These are phyloP conservation scores for Pistacia atlantica DNA, from an alignment of 345 rosid genomes.

Conservation along the genomic window DNA sequence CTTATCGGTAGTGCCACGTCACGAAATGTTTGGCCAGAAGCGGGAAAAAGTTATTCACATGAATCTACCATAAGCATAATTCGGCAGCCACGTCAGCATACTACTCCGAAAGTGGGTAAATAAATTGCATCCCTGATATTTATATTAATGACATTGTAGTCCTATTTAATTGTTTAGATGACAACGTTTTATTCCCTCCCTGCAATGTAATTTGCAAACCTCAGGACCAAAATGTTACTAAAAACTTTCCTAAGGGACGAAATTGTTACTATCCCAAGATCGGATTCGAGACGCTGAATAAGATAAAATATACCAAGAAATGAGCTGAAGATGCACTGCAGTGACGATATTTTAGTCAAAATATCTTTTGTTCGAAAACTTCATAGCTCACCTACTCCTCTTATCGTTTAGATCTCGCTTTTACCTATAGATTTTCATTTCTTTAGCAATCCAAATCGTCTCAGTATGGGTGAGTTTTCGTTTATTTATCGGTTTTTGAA, in stretches of 20 bases:
- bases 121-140: no score
- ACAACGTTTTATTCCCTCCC: no score
- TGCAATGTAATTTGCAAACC: no score
- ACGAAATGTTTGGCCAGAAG: neutral
- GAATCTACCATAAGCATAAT: neutral
- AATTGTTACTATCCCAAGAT: no score
- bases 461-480: slow-evolving; percentile 11
- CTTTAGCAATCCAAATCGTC: neutral
- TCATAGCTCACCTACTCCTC: neutral
- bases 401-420: neutral
- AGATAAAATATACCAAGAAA: no score
- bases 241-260: no score
- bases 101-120: no score
- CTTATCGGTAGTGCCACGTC: no score
- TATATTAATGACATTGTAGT: no score
- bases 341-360: neutral
- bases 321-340: neutral
- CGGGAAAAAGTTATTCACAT: neutral
- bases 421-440: neutral
- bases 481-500: neutral
- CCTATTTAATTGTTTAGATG: no score
- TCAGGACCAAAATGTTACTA: no score
- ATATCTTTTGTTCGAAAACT: neutral
- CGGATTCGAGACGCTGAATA: no score
- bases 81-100: slow-evolving; percentile 3